Evolutionary conservation across 2,329 filamentous ascomycete species (phyloP).

Genomic region (Didymella lethalis): DNA sequence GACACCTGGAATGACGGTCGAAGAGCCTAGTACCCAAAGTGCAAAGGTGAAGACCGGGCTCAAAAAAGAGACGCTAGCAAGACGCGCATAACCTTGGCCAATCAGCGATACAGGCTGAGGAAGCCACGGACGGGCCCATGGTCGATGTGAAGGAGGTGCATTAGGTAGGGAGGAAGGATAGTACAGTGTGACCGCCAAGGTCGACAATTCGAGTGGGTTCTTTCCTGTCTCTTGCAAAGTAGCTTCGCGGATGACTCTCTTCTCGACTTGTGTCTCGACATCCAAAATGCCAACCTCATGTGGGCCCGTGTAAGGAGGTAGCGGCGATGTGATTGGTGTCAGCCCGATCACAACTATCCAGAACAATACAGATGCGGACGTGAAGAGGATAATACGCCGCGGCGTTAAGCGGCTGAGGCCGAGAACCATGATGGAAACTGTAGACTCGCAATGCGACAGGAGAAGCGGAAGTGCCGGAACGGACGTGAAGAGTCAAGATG

Average conservation of each 20-base stretch:
- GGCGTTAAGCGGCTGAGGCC: slow-evolving; percentile 32
- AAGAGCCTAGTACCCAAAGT: slow-evolving; percentile 54
- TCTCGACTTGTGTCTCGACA: slow-evolving; percentile 52
- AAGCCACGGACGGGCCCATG: slow-evolving; percentile 54
- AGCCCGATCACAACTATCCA: slow-evolving; percentile 51
- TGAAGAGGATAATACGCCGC: slow-evolving; percentile 37
- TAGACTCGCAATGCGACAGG: not conserved
- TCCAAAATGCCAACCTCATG: slow-evolving; percentile 56
- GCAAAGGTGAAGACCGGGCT: slow-evolving; percentile 52
- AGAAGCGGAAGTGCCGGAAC: slow-evolving; percentile 5
- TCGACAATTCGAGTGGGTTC: slow-evolving; percentile 55
- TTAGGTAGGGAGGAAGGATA: slow-evolving; percentile 51
- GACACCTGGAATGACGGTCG: slow-evolving; percentile 53
- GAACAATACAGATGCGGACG: slow-evolving; percentile 41
- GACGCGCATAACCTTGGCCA: slow-evolving; percentile 55
- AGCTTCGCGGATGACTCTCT: slow-evolving; percentile 46
- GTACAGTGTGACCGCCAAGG: slow-evolving; percentile 56
- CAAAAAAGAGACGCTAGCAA: slow-evolving; percentile 51
- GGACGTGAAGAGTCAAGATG: not conserved
- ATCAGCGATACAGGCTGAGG: slow-evolving; percentile 54
- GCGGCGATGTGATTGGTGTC: slow-evolving; percentile 53
- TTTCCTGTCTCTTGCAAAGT: slow-evolving; percentile 50
- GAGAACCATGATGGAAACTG: slow-evolving; percentile 30
- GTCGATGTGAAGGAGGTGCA: slow-evolving; percentile 32
- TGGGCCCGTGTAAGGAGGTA: slow-evolving; percentile 54